Base-by-base conservation (phyloP, 176 grass and related monocot species). In the Oryza longistaminata region DNA sequence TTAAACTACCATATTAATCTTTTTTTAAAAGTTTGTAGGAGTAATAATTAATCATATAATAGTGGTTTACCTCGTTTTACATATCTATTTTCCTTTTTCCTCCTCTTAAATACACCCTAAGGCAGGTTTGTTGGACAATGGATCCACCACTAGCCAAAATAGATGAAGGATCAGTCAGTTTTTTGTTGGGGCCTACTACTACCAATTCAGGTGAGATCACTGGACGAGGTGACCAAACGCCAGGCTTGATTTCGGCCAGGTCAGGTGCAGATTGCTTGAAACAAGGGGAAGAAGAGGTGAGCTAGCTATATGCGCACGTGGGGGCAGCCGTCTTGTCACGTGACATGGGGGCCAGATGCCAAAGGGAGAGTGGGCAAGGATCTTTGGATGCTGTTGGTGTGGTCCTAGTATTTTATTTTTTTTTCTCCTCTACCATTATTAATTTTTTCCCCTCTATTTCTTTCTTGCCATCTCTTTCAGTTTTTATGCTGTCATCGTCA, bases 291-390 rank as follows among this genome's bases (percentile, higher is more conserved):
- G 39, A 40, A 1, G 82, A 43, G 5, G 16, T 34, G 88, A 77
- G 77, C 83, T 21, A 67, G 83, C 71, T 11, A 90, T 78, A 79
- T 43, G 73, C 26, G 88, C 88, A 90, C 84, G 84, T 83, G 84
- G 84, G 67, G 21, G 71, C 31, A 81, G 50, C 19, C 71, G 22
- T 31, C 71, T 44, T 52, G 34, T 83, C 88, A 90, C 84, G 88
- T 90, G 88, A 87, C n/a, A 27, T 50, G 37, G 9, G 25, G 71
- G 8, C 10, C 4, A 66, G 78, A 82, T 74, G 76, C 82, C 78
- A 75, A 67, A 67, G 77, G 73, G 83, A 60, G 37, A 61, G 82
- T 65, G 73, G 78, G 83, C 79, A 12, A 90, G 73, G 83, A 26
- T 62, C 74, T 70, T 86, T 73, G 88, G 88, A 90, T 90, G 88